phyloP scores from a whole-genome alignment of 2,329 filamentous ascomycete genomes.

The Pseudogymnoascus sp. region DNA sequence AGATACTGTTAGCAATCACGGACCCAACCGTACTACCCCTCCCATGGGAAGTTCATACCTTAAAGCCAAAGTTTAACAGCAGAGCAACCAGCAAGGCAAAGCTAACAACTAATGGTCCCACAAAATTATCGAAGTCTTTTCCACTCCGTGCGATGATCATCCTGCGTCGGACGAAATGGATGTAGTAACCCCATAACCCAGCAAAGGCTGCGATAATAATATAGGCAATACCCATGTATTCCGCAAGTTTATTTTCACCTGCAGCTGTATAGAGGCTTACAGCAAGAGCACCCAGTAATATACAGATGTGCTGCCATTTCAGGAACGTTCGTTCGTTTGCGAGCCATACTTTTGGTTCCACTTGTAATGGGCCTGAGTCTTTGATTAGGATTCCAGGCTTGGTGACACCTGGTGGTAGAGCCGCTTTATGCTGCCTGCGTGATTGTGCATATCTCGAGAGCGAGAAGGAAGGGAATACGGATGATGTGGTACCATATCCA shows the following conservation, averaged over 20 bases:
- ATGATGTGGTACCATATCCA: conserved; percentile 54
- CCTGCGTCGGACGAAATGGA: conserved; percentile 66
- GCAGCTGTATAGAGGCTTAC: conserved; percentile 86
- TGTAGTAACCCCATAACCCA: conserved; percentile 78
- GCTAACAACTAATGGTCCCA: conserved; percentile 79
- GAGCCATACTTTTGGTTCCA: conserved; percentile 97
- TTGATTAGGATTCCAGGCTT: conserved; percentile 88
- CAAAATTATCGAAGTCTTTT: conserved; percentile 84
- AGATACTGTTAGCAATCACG: not conserved
- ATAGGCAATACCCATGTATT: conserved; percentile 75
- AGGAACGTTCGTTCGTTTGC: conserved; percentile 97
- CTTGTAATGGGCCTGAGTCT: conserved; percentile 81
- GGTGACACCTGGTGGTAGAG: conserved; percentile 78
- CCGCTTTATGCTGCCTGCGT: conserved; percentile 42
- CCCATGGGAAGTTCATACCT: conserved; percentile 42
- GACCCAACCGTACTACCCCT: not conserved
- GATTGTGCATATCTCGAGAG: conserved; percentile 66
- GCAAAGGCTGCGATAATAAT: conserved; percentile 76
- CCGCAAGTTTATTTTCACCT: conserved; percentile 68
- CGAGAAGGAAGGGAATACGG: conserved; percentile 76
- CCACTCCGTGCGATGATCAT: conserved; percentile 83
- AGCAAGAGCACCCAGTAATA: conserved; percentile 77
- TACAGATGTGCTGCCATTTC: conserved; percentile 94
- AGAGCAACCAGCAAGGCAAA: conserved; percentile 70
- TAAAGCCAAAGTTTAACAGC: conserved; percentile 81